Conservation (phyloP, 371 early-diverging fungal species). For the Mucor sp. region DNA sequence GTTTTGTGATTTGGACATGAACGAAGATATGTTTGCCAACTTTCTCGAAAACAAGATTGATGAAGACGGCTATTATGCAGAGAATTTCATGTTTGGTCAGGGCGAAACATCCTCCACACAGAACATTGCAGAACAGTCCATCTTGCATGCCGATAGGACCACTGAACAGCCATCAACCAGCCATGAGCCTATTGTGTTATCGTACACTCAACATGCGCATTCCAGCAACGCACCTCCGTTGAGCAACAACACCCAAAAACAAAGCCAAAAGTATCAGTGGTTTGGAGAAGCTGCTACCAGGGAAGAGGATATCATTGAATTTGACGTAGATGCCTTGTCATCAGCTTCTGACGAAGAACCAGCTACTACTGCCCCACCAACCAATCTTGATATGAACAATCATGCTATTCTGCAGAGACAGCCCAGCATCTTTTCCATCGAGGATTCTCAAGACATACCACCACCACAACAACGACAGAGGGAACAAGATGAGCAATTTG, state of each 20-base stretch:
- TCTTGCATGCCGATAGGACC: neutral
- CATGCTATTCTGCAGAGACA: neutral
- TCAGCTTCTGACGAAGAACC: neutral
- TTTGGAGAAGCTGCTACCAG: neutral
- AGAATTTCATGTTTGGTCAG: neutral
- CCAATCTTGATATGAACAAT: too few species aligned
- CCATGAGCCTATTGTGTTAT: neutral
- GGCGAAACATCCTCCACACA: neutral
- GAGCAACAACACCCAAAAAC: neutral
- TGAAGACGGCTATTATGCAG: conserved; percentile 5
- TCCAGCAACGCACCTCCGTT: neutral
- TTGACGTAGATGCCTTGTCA: neutral
- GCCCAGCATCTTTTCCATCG: neutral
- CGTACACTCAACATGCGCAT: neutral
- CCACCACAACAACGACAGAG: neutral
- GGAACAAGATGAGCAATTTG: neutral
- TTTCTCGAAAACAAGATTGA: conserved; percentile 14
- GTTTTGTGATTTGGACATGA: conserved; percentile 1
- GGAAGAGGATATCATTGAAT: neutral
- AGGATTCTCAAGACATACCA: neutral
- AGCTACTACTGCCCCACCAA: neutral
- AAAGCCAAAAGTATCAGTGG: neutral
- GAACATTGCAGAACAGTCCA: neutral
- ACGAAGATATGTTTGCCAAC: conserved; percentile 7
- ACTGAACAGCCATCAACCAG: neutral